Evolutionary conservation across 768 basidiomycete genomes (phyloP).

Genomic region (Psilocybe cubensis): DNA sequence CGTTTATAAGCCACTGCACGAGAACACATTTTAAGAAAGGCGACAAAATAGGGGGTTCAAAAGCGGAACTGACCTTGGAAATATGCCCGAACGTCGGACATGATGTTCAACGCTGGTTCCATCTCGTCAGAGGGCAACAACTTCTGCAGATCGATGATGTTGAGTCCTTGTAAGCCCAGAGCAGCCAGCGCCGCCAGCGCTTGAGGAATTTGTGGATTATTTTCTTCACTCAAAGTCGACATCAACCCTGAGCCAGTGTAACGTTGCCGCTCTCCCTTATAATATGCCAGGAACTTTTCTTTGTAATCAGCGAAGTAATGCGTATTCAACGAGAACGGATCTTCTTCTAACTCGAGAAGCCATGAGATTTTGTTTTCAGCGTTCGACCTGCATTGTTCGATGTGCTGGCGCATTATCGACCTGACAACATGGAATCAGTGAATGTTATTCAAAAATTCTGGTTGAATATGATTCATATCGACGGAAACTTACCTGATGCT

Average conservation of each 20-base stretch:
- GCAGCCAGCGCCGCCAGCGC: slow-evolving; percentile 25
- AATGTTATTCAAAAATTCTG: too few relatives aligned
- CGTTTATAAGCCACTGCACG: slow-evolving; percentile 59
- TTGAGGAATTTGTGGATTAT: background rate
- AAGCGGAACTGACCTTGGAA: slow-evolving; percentile 55
- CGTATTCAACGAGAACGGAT: slow-evolving; percentile 54
- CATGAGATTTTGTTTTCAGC: slow-evolving; percentile 47
- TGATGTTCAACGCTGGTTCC: slow-evolving; percentile 58
- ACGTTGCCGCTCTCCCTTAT: slow-evolving; percentile 44
- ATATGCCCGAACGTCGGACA: slow-evolving; percentile 70
- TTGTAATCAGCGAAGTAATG: slow-evolving; percentile 52
- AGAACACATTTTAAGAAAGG: slow-evolving; percentile 1
- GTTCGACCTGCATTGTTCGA: slow-evolving; percentile 43
- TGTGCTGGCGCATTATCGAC: slow-evolving; percentile 46
- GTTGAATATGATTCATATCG: too few relatives aligned
- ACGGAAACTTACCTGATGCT: slow-evolving; percentile 40
- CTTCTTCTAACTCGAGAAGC: slow-evolving; percentile 52
- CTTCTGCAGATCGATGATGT: slow-evolving; percentile 44
- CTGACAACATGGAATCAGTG: slow-evolving; percentile 6
- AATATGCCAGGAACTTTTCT: slow-evolving; percentile 46
- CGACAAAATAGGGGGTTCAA: background rate
- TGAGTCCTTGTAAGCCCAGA: slow-evolving; percentile 39
- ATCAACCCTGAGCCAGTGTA: slow-evolving; percentile 5
- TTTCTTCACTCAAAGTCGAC: background rate
- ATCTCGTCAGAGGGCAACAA: slow-evolving; percentile 50